Conservation (phyloP, 306 rosid genomes). For the Rosa rugosa region DNA sequence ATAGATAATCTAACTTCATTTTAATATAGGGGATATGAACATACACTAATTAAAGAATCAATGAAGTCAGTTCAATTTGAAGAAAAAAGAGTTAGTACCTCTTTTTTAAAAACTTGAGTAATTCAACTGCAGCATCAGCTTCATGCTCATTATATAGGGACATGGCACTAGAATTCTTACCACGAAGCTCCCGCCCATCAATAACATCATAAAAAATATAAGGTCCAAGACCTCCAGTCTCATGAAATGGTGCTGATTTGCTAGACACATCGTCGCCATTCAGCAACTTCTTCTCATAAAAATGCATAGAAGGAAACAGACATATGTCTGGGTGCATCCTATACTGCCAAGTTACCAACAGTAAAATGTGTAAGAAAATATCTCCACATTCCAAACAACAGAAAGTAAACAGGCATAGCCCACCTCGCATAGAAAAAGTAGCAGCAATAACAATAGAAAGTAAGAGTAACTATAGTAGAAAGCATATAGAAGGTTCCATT, state of each 20-base stretch:
- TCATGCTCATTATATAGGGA: constrained; percentile 90
- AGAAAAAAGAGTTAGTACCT: constrained; percentile 35
- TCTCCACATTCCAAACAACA: constrained; percentile 25
- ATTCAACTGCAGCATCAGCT: constrained; percentile 87
- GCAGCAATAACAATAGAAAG: neutral
- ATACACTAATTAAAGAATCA: neutral
- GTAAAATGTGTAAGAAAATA: constrained; percentile 26
- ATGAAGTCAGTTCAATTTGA: neutral
- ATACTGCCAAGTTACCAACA: constrained; percentile 58
- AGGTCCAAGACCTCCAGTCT: constrained; percentile 76
- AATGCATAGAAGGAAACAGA: constrained; percentile 86
- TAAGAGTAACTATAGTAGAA: neutral
- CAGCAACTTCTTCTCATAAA: constrained; percentile 79
- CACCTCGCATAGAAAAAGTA: constrained; percentile 11
- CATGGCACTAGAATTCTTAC: constrained; percentile 69
- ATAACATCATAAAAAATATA: constrained; percentile 76
- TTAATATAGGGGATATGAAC: constrained; percentile 26
- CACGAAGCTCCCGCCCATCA: constrained; percentile 75
- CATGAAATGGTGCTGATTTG: constrained; percentile 79
- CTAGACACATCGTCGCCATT: constrained; percentile 69
- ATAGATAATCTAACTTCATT: constrained; percentile 8
- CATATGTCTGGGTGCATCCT: constrained; percentile 98
- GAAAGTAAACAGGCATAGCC: constrained; percentile 6
- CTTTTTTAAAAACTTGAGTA: constrained; percentile 64
- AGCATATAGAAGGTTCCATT: neutral